Evolutionary conservation across 805 yeast species (phyloP).

Genomic region (Starmerella vitae): DNA sequence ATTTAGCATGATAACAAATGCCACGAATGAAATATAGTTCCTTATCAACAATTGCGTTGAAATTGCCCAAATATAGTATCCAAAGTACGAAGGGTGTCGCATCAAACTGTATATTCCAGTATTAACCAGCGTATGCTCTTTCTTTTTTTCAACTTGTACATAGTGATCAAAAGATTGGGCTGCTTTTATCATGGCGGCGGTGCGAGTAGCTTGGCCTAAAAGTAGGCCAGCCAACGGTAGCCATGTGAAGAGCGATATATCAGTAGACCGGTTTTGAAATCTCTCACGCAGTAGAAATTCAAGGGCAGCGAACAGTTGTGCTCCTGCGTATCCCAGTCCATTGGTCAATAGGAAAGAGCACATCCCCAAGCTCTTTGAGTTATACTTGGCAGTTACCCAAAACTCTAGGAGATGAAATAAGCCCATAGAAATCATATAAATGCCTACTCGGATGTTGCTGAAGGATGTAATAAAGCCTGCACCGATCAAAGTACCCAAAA

Average conservation of each 20-base stretch:
- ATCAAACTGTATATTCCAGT: constrained; percentile 51
- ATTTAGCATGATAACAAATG: constrained; percentile 48
- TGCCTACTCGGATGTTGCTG: constrained; percentile 20
- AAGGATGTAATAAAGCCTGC: constrained; percentile 9
- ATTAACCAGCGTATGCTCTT: constrained; percentile 56
- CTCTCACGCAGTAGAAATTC: constrained; percentile 33
- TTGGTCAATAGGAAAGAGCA: constrained; percentile 60
- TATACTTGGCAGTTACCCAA: constrained; percentile 61
- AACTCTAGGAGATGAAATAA: constrained; percentile 75
- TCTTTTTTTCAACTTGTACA: constrained; percentile 40
- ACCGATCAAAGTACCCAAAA: constrained; percentile 24
- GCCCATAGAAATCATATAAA: constrained; percentile 42
- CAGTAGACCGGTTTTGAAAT: too few relatives aligned
- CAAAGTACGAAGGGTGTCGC: constrained; percentile 86
- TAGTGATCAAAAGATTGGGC: constrained; percentile 75
- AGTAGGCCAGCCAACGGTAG: constrained; percentile 32
- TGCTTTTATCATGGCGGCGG: constrained; percentile 78
- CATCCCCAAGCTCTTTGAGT: constrained; percentile 48
- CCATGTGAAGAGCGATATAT: constrained; percentile 33
- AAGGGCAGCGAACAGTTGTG: constrained; percentile 41
- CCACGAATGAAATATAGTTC: constrained; percentile 46
- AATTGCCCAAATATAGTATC: constrained; percentile 86
- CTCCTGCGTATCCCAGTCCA: constrained; percentile 43
- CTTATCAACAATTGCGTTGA: constrained; percentile 64
- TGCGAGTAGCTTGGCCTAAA: constrained; percentile 54